Evolutionary conservation across 805 yeast species (phyloP).

Genomic region (Komagataella pastoris): DNA sequence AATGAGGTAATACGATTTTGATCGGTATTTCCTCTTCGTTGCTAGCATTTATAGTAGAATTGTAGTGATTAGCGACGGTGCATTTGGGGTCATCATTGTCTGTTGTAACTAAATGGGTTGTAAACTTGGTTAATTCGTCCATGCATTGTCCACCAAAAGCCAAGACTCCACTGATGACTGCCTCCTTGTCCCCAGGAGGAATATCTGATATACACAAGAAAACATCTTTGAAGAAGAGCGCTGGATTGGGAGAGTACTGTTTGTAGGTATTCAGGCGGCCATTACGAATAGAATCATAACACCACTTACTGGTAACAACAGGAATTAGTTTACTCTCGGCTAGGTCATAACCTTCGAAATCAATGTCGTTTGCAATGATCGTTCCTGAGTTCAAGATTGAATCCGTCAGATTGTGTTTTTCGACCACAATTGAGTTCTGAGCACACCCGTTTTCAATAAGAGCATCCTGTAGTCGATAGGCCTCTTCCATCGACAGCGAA

Average conservation of each 20-base stretch:
- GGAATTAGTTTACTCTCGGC: slow-evolving; percentile 48
- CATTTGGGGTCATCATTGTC: slow-evolving; percentile 43
- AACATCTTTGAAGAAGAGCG: slow-evolving; percentile 45
- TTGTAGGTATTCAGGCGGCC: slow-evolving; percentile 34
- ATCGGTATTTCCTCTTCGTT: slow-evolving; percentile 14
- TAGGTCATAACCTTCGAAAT: slow-evolving; percentile 36
- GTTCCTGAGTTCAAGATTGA: slow-evolving; percentile 20
- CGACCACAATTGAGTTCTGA: slow-evolving; percentile 5
- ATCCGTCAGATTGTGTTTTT: slow-evolving; percentile 6
- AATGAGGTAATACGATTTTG: slow-evolving; percentile 58
- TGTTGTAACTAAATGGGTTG: slow-evolving; percentile 66
- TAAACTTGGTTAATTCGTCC: slow-evolving; percentile 48
- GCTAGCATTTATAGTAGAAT: slow-evolving; percentile 19
- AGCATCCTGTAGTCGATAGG: slow-evolving; percentile 1
- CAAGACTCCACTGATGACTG: slow-evolving; percentile 51
- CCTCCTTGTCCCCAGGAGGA: slow-evolving; percentile 47
- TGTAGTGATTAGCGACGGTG: slow-evolving; percentile 32
- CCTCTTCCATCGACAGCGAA: neutral
- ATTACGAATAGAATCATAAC: slow-evolving; percentile 28
- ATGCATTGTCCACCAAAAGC: slow-evolving; percentile 70
- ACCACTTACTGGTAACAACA: slow-evolving; percentile 51
- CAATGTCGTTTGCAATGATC: slow-evolving; percentile 35
- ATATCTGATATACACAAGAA: slow-evolving; percentile 48
- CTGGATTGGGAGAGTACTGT: slow-evolving; percentile 62
- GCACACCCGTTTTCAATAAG: slow-evolving; percentile 8